phyloP scores from a whole-genome alignment of 768 basidiomycete species.

The Peribolospora kevripleyi region DNA sequence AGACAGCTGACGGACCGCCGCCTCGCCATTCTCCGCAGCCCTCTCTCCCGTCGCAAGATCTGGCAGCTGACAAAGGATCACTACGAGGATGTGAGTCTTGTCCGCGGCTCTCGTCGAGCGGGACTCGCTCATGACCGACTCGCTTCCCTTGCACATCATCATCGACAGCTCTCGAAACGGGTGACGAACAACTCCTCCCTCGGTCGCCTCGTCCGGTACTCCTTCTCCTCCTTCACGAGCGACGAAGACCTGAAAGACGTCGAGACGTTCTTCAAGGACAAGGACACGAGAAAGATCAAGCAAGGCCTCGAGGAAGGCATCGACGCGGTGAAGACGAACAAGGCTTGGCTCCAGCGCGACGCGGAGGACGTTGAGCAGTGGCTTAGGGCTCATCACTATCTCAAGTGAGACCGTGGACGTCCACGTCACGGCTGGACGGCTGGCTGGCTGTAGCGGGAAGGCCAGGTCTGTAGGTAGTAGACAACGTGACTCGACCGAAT shows the following conservation, averaged over 20 bases:
- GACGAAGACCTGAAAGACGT: slow-evolving; percentile 39
- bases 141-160: slow-evolving; percentile 1
- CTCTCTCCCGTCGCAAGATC: slow-evolving; percentile 29
- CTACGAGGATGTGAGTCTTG: slow-evolving; percentile 31
- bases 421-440: no score
- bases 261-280: slow-evolving; percentile 51
- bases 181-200: slow-evolving; percentile 47
- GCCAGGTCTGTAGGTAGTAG: no score
- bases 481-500: no score
- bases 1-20: slow-evolving; percentile 33
- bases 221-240: slow-evolving; percentile 33
- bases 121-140: background rate
- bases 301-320: slow-evolving; percentile 40
- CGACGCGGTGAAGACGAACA: slow-evolving; percentile 39
- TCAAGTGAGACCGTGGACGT: no score
- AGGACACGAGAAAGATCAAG: slow-evolving; percentile 36
- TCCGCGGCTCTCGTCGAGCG: background rate
- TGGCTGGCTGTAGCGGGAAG: no score
- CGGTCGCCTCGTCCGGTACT: slow-evolving; percentile 19
- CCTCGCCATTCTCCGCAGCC: slow-evolving; percentile 31
- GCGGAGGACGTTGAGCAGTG: slow-evolving; percentile 12
- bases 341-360: slow-evolving; percentile 32
- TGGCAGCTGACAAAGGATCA: slow-evolving; percentile 43
- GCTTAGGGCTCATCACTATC: slow-evolving; percentile 5
- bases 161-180: slow-evolving; percentile 26